Evolutionary conservation across 257 asterid species (phyloP), one percentile per base, ranked within the genome.

Genomic region (Capsicum rhomboideum): DNA sequence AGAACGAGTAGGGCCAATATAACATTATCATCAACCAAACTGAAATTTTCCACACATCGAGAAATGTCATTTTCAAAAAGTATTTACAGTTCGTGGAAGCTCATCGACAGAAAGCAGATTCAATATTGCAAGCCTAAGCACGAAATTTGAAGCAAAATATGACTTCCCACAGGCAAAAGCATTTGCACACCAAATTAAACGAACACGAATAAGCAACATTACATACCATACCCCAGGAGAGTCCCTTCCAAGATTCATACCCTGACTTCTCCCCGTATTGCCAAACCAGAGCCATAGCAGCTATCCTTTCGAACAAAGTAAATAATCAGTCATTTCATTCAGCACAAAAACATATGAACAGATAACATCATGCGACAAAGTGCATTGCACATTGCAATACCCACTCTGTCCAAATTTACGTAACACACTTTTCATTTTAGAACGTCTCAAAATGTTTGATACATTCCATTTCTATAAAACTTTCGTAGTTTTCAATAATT

Each of bases 141-240:
- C 21, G 0, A 46, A n/a, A 72, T 2, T 14, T 71, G 13, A 11
- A 26, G 20, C 18, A 2, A 14, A 64, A 0, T 16, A 31, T 31
- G 74, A 66, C 74, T 66, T 31, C 74, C 44, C 46, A 29, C 4
- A 66, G 26, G 28, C 52, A 10, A 68, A 68, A 34, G 50, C 21
- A 53, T 17, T 9, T 17, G 1, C n/a, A 17, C n/a, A 53, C 28
- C 78, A 37, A 64, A 29, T n/a, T 7, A 28, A 26, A 69, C 7
- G 13, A 31, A 82, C 2, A 66, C 2, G 34, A 74, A 63, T 82
- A 23, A 68, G 80, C 50, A 78, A 82, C 31, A 83, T 13, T 83
- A 83, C 90, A 89, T 86, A 96, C 99, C 99, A 96, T 96, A 82
- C 97, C 99, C 98, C 99, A 96, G 28, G 98, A 92, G 42, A 96